A percentile compares a stretch with the other conserved stretches of the same genome.
These are phyloP conservation scores for Krasilnikovozyma curviuscula DNA, from an alignment of 768 basidiomycete genomes.

Conservation along the genomic window DNA sequence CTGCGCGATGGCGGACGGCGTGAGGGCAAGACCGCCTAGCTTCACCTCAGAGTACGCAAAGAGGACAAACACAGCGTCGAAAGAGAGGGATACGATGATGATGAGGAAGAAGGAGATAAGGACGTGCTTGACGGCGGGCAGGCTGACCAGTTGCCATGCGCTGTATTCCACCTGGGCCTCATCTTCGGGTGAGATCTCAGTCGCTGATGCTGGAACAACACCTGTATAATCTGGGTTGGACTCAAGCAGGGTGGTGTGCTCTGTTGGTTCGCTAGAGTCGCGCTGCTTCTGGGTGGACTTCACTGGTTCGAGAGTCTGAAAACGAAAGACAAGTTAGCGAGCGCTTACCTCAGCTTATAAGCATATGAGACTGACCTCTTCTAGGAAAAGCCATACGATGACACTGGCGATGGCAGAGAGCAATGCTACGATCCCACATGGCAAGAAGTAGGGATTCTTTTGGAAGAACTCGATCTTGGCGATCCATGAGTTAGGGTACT, in stretches of 20 bases:
- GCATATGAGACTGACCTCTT: slow-evolving; percentile 9
- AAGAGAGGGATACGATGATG: slow-evolving; percentile 11
- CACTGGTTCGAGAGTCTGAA: too few relatives aligned
- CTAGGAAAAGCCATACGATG: slow-evolving; percentile 11
- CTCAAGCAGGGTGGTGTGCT: too few relatives aligned
- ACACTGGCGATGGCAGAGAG: not conserved
- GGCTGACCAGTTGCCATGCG: slow-evolving; percentile 2
- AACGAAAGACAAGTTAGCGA: too few relatives aligned
- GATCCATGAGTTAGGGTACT: slow-evolving; percentile 9
- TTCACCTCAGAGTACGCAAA: slow-evolving; percentile 12
- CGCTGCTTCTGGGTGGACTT: too few relatives aligned
- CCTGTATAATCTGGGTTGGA: too few relatives aligned
- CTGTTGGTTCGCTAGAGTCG: too few relatives aligned
- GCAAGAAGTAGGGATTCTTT: slow-evolving; percentile 5
- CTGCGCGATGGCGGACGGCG: slow-evolving; percentile 7
- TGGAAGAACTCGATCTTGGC: slow-evolving; percentile 1
- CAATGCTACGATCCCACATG: not conserved
- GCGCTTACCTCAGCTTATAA: not conserved
- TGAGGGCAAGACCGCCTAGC: slow-evolving; percentile 11
- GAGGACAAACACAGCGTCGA: slow-evolving; percentile 15
- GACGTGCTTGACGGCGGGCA: slow-evolving; percentile 11
- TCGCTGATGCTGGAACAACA: too few relatives aligned
- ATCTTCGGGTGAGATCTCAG: too few relatives aligned
- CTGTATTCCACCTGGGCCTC: too few relatives aligned
- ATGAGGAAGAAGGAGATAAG: slow-evolving; percentile 10